phyloP scores from a whole-genome alignment of 441 rosid species.

The Mallotus repandus region DNA sequence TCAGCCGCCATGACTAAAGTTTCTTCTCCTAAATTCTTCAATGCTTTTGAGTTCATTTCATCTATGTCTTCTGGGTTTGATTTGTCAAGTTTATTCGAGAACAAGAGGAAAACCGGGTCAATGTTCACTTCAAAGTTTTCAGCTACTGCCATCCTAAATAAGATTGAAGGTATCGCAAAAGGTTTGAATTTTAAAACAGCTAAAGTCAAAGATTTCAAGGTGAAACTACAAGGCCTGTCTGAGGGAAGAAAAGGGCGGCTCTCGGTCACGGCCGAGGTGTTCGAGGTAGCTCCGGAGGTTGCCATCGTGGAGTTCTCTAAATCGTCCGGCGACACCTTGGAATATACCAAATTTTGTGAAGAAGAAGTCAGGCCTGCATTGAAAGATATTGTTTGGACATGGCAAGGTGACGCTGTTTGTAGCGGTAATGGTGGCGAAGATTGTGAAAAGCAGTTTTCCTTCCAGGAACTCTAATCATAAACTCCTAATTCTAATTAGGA shows the following conservation, averaged over 20 bases:
- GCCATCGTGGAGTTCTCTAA: constrained; percentile 74
- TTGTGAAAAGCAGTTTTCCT: neutral
- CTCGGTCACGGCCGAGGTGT: constrained; percentile 75
- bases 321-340: constrained; percentile 79
- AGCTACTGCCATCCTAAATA: constrained; percentile 45
- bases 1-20: constrained; percentile 22
- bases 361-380: constrained; percentile 81
- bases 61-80: constrained; percentile 89
- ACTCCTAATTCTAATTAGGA: neutral
- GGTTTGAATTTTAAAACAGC: constrained; percentile 49
- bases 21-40: constrained; percentile 66
- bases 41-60: constrained; percentile 80
- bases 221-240: constrained; percentile 46
- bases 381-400: constrained; percentile 86
- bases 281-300: constrained; percentile 81
- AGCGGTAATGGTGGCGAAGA: neutral
- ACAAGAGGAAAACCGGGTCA: constrained; percentile 47
- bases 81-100: constrained; percentile 63
- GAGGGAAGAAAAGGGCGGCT: constrained; percentile 83
- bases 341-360: constrained; percentile 63
- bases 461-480: neutral
- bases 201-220: constrained; percentile 53
- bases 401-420: constrained; percentile 68
- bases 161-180: constrained; percentile 52
- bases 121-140: constrained; percentile 68